Percentiles rank a stretch among this genome's conserved stretches.
Conservation (phyloP, 495 filamentous ascomycete species). For the Poronia punctata region DNA sequence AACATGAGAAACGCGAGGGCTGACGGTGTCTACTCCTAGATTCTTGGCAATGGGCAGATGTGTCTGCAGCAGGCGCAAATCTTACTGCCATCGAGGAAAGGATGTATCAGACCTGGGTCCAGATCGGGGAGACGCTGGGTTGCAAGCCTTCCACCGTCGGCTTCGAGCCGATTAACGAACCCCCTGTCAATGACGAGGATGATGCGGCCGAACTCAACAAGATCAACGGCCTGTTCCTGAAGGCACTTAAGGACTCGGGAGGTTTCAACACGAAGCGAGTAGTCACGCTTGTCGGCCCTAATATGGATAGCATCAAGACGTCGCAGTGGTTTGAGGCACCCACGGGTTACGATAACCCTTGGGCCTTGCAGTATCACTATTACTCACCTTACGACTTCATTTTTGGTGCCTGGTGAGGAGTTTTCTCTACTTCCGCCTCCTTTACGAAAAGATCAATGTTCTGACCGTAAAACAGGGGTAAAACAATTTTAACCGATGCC, state of each 20-base stretch:
- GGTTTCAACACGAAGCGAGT: conserved; percentile 51
- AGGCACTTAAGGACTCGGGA: conserved; percentile 47
- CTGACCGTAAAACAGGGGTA: conserved; percentile 45
- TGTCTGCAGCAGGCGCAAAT: conserved; percentile 39
- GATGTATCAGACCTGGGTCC: conserved; percentile 52
- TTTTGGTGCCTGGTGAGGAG: conserved; percentile 14
- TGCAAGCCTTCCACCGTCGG: conserved; percentile 50
- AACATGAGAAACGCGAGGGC: no score
- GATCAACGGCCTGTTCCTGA: conserved; percentile 50
- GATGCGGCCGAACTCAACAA: conserved; percentile 48
- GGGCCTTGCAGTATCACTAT: conserved; percentile 57
- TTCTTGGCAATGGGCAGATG: conserved; percentile 53
- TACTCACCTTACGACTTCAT: conserved; percentile 48
- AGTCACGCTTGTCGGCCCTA: conserved; percentile 48
- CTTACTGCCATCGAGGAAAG: conserved; percentile 49
- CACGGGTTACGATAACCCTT: conserved; percentile 47
- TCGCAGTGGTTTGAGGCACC: conserved; percentile 47
- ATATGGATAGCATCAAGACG: conserved; percentile 47
- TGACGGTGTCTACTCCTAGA: no score
- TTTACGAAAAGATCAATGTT: no score
- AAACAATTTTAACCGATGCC: conserved; percentile 48
- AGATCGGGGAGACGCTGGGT: conserved; percentile 49
- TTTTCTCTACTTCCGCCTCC: no score
- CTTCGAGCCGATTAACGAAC: conserved; percentile 58
- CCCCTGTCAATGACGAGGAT: conserved; percentile 42